Evolutionary conservation across 305 asterid species (phyloP), one percentile per base, ranked within the genome.

Genomic region (Fraxinus baroniana): DNA sequence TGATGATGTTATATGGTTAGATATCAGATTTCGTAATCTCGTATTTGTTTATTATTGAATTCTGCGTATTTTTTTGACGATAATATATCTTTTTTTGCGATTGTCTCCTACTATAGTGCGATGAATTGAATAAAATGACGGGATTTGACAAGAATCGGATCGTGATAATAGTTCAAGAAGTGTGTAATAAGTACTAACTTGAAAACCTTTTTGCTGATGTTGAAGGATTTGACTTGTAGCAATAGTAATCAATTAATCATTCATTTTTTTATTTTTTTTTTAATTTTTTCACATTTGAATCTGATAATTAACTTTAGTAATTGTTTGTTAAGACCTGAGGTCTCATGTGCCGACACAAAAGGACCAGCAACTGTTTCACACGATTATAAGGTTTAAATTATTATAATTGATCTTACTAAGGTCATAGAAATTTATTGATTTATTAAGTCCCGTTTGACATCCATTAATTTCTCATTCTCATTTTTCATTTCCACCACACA

Each of bases 281-380:
- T 20, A 39, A 57, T 33, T 33, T 35, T 24, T 24, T 20, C 71
- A 57, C 71, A 57, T 44, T 20, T 4, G 3, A 1, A 39, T 76
- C 13, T 55, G 44, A 24, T 32, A 57, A 33, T 30, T 15, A 57
- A n/a, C 2, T 24, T 3, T 74, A 55, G 22, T 39, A 83, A 75
- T 75, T 81, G 78, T 81, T 81, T 71, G 83, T 76, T 77, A 82
- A 84, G 70, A 26, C 78, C 36, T 76, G 78, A 84, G 79, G 72
- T 60, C 46, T 78, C 82, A 80, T 83, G 82, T 85, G 88, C 84
- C 88, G 88, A 85, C 88, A 74, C 79, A 79, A 52, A 12, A 78
- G 84, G 77, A 73, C 41, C 28, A 10, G 52, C 7, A 62, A 78
- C 37, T 70, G 57, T 79, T 36, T 86, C 87, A 85, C 90, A 85